Evolutionary conservation across 2,329 filamentous ascomycete genomes (phyloP).

Genomic region (Penicillium sclerotigenum): DNA sequence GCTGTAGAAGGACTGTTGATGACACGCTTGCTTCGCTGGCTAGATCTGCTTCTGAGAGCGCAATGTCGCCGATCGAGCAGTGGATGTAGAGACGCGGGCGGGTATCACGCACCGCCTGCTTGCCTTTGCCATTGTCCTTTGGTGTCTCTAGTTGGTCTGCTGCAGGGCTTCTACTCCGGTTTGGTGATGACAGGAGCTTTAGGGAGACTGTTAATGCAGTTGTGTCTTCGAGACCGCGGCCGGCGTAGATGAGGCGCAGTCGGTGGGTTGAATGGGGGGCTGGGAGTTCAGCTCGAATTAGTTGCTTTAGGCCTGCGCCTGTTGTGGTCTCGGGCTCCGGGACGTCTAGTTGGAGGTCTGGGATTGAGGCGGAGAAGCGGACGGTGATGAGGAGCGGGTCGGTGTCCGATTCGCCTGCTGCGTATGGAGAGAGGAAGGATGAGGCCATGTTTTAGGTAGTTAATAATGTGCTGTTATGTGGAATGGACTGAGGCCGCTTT

Average conservation of each 20-base stretch:
- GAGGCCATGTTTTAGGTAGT: constrained; percentile 19
- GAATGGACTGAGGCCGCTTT: neutral
- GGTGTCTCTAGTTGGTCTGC: constrained; percentile 11
- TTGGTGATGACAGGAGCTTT: constrained; percentile 58
- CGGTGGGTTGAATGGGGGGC: constrained; percentile 61
- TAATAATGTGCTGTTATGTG: neutral
- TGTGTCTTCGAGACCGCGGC: constrained; percentile 76
- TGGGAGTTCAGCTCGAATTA: constrained; percentile 71
- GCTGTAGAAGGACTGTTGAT: constrained; percentile 27
- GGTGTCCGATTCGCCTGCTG: constrained; percentile 2
- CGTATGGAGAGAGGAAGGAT: constrained; percentile 14
- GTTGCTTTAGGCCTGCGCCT: constrained; percentile 73
- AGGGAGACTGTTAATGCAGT: constrained; percentile 67
- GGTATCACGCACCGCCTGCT: constrained; percentile 55
- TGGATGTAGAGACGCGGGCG: constrained; percentile 74
- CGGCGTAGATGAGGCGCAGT: constrained; percentile 84
- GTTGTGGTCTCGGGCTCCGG: constrained; percentile 65
- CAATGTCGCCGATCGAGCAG: constrained; percentile 80
- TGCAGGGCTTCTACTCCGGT: constrained; percentile 36
- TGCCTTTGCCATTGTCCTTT: constrained; percentile 57
- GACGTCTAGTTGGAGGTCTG: constrained; percentile 79
- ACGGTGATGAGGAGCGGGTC: constrained; percentile 69
- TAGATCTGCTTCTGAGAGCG: constrained; percentile 67
- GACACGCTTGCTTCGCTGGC: constrained; percentile 57
- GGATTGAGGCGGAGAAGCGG: constrained; percentile 81